Evolutionary conservation across 305 asterid genomes (phyloP), one percentile per base, ranked within the genome.

Genomic region (Ajuga reptans): DNA sequence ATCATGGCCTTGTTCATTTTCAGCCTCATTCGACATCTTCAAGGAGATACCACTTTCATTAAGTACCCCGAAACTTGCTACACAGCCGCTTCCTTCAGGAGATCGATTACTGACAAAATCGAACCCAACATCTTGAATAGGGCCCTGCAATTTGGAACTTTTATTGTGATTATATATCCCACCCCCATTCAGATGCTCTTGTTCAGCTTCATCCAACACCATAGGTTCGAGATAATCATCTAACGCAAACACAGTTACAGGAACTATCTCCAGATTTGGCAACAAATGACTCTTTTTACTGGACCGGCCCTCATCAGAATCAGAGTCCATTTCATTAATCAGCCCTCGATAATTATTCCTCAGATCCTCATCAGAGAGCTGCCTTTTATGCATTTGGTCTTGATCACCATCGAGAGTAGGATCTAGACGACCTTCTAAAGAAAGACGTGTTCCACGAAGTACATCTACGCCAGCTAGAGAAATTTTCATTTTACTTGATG

Each of bases 201-300:
- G 56, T 70, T 77, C 91, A 62, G 69, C 75, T 72, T 77, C 90
- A 41, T 69, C 86, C 75, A 88, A 72, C 54, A 74, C 74, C 89
- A 83, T 72, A 57, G 85, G 86, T 43, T 90, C 90, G 68, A 87
- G 70, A 43, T 78, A 79, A 72, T 88, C 91, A 59, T 83, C 90
- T 34, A 85, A 69, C 63, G 78, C 76, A 70, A 81, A 81, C 61
- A 66, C 62, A 65, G 69, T 75, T 69, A 64, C 84, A 34, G 65
- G 57, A 65, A 60, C 67, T 43, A 29, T 76, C 69, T 75, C 78
- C 59, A 73, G 47, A 71, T 71, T 62, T 29, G 70, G 78, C 31
- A 59, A 9, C 6, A 61, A 14, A 62, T 34, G 67, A 64, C 24
- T 41, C 29, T 17, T 53, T 16, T 7, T 17, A 34, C 33, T 17